These are phyloP conservation scores for Stemphylium lycopersici DNA, from an alignment of 2,329 filamentous ascomycete genomes.

Conservation along the genomic window DNA sequence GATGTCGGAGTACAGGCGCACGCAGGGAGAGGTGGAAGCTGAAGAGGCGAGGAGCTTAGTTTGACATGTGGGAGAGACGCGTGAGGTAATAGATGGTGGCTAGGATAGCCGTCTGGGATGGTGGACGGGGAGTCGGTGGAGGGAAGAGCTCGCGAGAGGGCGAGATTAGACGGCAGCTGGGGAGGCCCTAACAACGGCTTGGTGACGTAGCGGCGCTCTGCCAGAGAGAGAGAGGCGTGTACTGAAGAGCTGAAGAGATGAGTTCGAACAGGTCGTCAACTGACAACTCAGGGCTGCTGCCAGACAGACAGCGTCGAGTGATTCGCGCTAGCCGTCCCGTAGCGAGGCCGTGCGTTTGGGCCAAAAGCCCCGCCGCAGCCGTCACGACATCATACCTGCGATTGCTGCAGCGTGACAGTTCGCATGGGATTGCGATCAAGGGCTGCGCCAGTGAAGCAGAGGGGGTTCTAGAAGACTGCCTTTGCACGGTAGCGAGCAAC, in stretches of 20 bases:
- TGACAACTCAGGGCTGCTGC: slow-evolving; percentile 32
- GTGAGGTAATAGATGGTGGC: slow-evolving; percentile 34
- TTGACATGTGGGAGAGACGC: slow-evolving; percentile 39
- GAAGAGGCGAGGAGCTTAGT: slow-evolving; percentile 30
- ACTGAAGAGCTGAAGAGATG: slow-evolving; percentile 20
- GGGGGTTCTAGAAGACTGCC: background rate
- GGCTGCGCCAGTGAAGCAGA: background rate
- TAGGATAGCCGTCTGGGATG: slow-evolving; percentile 34
- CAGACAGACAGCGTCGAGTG: slow-evolving; percentile 26
- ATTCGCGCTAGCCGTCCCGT: slow-evolving; percentile 27
- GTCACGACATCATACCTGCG: slow-evolving; percentile 10
- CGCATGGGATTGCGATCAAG: background rate
- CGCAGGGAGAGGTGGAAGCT: slow-evolving; percentile 18
- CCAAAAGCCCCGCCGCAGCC: slow-evolving; percentile 12
- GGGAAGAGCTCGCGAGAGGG: slow-evolving; percentile 29
- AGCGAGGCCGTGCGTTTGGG: slow-evolving; percentile 27
- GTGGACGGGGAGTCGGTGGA: slow-evolving; percentile 33
- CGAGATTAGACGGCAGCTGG: slow-evolving; percentile 30
- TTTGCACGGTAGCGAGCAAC: background rate
- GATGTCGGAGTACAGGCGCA: slow-evolving; percentile 26
- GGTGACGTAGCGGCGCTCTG: slow-evolving; percentile 21
- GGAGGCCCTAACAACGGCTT: slow-evolving; percentile 25
- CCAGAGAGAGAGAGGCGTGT: slow-evolving; percentile 16
- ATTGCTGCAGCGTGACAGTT: background rate
- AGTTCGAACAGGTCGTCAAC: slow-evolving; percentile 24